Percentiles rank a stretch among this genome's conserved stretches.
These are phyloP conservation scores for Mollisia scopiformis DNA, from an alignment of 2,329 filamentous ascomycete genomes.

Conservation along the genomic window DNA sequence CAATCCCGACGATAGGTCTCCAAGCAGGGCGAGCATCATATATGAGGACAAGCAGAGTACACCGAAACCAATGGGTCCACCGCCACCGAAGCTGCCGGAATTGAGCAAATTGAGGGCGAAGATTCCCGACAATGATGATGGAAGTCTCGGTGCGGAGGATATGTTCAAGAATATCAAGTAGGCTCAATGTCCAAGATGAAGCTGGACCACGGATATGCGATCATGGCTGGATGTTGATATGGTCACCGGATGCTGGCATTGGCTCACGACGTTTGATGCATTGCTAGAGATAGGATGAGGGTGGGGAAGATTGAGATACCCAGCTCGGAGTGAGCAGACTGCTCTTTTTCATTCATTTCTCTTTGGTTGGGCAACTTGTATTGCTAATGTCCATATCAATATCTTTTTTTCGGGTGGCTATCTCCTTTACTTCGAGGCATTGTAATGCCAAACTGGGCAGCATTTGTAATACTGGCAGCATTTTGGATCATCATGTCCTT, in stretches of 20 bases:
- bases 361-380: constrained; percentile 19
- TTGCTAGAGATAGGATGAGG: constrained; percentile 11
- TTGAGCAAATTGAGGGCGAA: constrained; percentile 36
- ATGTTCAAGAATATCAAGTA: constrained; percentile 41
- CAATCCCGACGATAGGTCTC: background rate
- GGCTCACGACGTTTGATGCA: constrained; percentile 25
- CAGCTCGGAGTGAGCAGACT: constrained; percentile 29
- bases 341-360: constrained; percentile 27
- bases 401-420: constrained; percentile 18
- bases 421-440: constrained; percentile 18
- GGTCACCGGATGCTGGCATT: constrained; percentile 25
- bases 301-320: constrained; percentile 28
- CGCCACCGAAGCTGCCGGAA: constrained; percentile 39
- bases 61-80: constrained; percentile 27
- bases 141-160: constrained; percentile 36
- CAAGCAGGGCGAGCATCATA: constrained; percentile 31
- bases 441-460: constrained; percentile 28
- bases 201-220: constrained; percentile 26
- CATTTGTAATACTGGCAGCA: constrained; percentile 32
- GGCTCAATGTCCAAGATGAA: background rate
- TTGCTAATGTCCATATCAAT: constrained; percentile 18
- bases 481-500: constrained; percentile 17
- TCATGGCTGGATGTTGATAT: constrained; percentile 26
- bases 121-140: constrained; percentile 33
- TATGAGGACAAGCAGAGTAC: constrained; percentile 28